Evolutionary conservation across 2,329 filamentous ascomycete genomes (phyloP).

Genomic region (Elsinoe batatas): DNA sequence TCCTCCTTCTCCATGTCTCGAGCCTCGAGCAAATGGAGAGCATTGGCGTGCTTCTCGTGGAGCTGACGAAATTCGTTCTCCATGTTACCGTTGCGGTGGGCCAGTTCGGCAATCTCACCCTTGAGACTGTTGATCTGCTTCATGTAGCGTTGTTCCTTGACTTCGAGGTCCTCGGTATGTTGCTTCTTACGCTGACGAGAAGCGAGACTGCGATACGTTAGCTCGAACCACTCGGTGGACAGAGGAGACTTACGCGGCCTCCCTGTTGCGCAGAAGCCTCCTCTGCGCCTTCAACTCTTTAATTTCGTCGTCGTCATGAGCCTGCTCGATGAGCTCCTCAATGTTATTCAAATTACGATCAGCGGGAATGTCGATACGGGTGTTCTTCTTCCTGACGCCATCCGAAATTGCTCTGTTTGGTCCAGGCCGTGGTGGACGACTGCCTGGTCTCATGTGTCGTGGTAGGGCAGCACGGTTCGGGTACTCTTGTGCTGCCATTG

Average conservation of each 20-base stretch:
- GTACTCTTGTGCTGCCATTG: slow-evolving; percentile 32
- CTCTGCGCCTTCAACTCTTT: slow-evolving; percentile 99
- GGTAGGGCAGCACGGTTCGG: slow-evolving; percentile 40
- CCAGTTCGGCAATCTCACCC: slow-evolving; percentile 61
- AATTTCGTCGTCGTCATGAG: slow-evolving; percentile 82
- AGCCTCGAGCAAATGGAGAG: slow-evolving; percentile 63
- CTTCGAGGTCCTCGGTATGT: slow-evolving; percentile 91
- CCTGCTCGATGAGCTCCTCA: slow-evolving; percentile 80
- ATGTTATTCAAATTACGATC: slow-evolving; percentile 93
- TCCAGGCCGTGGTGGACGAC: slow-evolving; percentile 58
- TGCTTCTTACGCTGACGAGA: slow-evolving; percentile 96
- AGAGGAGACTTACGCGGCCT: slow-evolving; percentile 66
- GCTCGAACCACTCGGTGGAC: neutral
- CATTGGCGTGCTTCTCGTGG: slow-evolving; percentile 62
- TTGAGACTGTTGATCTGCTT: slow-evolving; percentile 68
- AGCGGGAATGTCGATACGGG: slow-evolving; percentile 89
- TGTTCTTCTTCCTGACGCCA: slow-evolving; percentile 97
- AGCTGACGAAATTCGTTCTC: slow-evolving; percentile 34
- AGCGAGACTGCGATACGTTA: slow-evolving; percentile 57
- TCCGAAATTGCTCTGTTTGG: slow-evolving; percentile 52
- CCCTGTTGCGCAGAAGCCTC: slow-evolving; percentile 83
- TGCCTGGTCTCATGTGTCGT: slow-evolving; percentile 50
- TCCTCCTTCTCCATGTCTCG: slow-evolving; percentile 84
- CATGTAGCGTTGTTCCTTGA: slow-evolving; percentile 89
- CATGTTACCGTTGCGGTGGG: slow-evolving; percentile 37